Percentiles rank a stretch among this genome's conserved stretches.
Conservation (phyloP, 2,329 filamentous ascomycete species). For the Penicillium sp. region DNA sequence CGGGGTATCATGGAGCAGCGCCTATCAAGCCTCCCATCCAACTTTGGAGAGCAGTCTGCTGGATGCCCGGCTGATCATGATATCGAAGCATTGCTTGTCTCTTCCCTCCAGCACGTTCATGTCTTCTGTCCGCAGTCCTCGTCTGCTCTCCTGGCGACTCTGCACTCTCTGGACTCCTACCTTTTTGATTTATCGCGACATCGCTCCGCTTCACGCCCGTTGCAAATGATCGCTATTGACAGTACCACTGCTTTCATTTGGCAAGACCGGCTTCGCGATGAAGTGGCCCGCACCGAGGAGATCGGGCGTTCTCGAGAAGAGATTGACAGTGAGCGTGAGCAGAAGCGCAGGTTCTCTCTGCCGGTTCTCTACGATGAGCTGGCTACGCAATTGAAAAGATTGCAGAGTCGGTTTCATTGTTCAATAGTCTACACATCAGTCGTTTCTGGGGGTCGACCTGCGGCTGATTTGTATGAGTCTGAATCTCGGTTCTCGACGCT, state of each 20-base stretch:
- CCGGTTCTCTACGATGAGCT: constrained; percentile 34
- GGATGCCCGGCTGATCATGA: constrained; percentile 10
- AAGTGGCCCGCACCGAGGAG: constrained; percentile 43
- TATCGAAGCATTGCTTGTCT: constrained; percentile 33
- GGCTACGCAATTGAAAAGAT: constrained; percentile 30
- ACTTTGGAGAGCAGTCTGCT: background rate
- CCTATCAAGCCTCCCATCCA: constrained; percentile 1
- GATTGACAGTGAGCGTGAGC: constrained; percentile 28
- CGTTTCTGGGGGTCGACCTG: constrained; percentile 18
- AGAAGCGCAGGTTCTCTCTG: constrained; percentile 32
- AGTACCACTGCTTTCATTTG: constrained; percentile 58
- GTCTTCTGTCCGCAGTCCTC: constrained; percentile 59
- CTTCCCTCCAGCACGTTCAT: constrained; percentile 57
- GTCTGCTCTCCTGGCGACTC: constrained; percentile 50
- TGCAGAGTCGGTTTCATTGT: constrained; percentile 43
- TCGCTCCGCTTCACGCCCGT: constrained; percentile 45
- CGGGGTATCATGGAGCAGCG: constrained; percentile 23
- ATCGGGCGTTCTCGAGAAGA: constrained; percentile 33
- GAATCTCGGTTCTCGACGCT: constrained; percentile 28
- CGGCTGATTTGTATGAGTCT: constrained; percentile 21
- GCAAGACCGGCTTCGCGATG: constrained; percentile 50
- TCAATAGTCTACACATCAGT: constrained; percentile 42
- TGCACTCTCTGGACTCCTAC: constrained; percentile 51
- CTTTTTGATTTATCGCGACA: constrained; percentile 50
- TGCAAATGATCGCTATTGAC: constrained; percentile 57